Percentiles rank a stretch among this genome's conserved stretches.
These are phyloP conservation scores for Albifimbria verrucaria DNA, from an alignment of 2,329 filamentous ascomycete species.

Conservation along the genomic window DNA sequence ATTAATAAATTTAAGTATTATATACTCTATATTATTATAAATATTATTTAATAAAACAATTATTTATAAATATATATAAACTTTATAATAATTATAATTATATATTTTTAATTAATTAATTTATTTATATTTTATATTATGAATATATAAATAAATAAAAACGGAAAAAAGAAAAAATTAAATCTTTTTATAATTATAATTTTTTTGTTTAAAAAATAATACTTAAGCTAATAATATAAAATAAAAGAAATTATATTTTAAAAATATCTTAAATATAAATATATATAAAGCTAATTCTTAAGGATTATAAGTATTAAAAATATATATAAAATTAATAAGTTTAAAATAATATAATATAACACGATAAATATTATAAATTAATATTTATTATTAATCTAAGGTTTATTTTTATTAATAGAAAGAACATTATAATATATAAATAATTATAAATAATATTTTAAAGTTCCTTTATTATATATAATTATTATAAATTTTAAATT, in stretches of 20 bases:
- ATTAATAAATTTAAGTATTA: conserved; percentile 1
- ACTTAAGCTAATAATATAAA: background rate
- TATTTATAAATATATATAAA: background rate
- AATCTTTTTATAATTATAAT: too few species aligned
- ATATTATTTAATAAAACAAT: background rate
- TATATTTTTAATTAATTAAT: conserved; percentile 4
- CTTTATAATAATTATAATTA: background rate
- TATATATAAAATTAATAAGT: background rate
- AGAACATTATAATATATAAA: background rate
- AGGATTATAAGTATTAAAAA: background rate
- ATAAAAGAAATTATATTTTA: conserved; percentile 1
- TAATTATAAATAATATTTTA: too few species aligned
- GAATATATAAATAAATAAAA: conserved; percentile 3
- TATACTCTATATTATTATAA: background rate
- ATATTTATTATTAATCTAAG: too few species aligned
- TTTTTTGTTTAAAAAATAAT: too few species aligned
- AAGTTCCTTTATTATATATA: too few species aligned
- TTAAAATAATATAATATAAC: too few species aligned
- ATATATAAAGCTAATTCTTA: background rate
- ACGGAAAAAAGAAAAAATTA: background rate
- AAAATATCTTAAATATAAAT: conserved; percentile 1
- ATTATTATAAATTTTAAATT: too few species aligned
- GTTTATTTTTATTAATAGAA: too few species aligned
- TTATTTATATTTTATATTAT: background rate
- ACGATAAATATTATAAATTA: too few species aligned